phyloP scores from a whole-genome alignment of 805 yeast species.

The Metschnikowia picachoensis region DNA sequence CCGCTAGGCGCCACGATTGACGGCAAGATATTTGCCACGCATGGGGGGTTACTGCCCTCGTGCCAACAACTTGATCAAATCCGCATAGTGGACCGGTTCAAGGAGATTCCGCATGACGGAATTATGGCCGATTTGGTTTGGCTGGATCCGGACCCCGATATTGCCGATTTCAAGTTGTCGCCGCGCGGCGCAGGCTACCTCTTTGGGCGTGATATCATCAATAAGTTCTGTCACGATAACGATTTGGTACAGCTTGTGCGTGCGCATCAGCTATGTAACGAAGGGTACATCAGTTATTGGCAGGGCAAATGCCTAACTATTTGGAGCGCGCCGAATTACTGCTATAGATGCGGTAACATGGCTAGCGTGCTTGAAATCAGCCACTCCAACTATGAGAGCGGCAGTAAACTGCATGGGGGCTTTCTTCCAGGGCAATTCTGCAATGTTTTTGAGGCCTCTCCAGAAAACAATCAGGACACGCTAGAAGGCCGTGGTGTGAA shows the following conservation, averaged over 20 bases:
- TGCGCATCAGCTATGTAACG: conserved; percentile 96
- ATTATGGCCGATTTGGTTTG: conserved; percentile 99
- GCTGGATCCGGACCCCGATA: conserved; percentile 89
- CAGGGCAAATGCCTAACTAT: conserved; percentile 90
- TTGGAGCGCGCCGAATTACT: conserved; percentile 98
- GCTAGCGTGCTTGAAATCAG: conserved; percentile 92
- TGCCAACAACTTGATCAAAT: conserved; percentile 93
- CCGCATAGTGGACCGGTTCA: conserved; percentile 81
- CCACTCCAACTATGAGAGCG: conserved; percentile 42
- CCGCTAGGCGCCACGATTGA: conserved; percentile 67
- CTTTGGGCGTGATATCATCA: conserved; percentile 87
- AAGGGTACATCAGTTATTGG: conserved; percentile 91
- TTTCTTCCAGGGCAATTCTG: conserved; percentile 58
- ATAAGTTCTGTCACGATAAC: conserved; percentile 77
- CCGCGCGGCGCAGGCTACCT: conserved; percentile 99
- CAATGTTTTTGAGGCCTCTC: conserved; percentile 96
- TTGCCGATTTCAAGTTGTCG: conserved; percentile 73
- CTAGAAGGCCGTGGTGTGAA: conserved; percentile 38
- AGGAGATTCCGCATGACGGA: conserved; percentile 97
- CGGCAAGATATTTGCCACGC: conserved; percentile 87
- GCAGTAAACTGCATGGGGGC: conserved; percentile 19
- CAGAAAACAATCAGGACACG: conserved; percentile 74
- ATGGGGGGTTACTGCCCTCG: conserved; percentile 95
- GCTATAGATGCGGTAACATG: conserved; percentile 94
- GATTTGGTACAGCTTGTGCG: conserved; percentile 76